These are phyloP conservation scores for Acacia crassicarpa DNA, from an alignment of 306 rosid species.

Conservation along the genomic window DNA sequence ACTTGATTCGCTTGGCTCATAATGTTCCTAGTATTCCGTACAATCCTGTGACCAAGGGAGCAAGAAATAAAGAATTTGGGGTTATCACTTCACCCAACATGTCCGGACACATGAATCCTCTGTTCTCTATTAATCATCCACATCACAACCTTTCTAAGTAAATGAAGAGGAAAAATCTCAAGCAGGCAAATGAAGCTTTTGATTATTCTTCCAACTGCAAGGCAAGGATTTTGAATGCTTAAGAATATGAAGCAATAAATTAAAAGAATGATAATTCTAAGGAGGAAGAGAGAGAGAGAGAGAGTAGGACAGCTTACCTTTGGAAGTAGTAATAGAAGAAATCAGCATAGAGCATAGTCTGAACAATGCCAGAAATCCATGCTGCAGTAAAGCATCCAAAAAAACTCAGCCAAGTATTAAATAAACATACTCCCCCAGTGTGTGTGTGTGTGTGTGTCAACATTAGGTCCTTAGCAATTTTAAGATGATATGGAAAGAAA, in stretches of 20 bases:
- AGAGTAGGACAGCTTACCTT: constrained; percentile 51
- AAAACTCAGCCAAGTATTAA: constrained; percentile 21
- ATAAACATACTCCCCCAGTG: too few species aligned
- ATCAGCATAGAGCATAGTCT: constrained; percentile 84
- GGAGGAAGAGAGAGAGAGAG: neutral
- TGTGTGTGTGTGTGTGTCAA: too few species aligned
- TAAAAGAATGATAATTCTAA: neutral
- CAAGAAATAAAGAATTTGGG: constrained; percentile 36
- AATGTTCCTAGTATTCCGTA: constrained; percentile 38
- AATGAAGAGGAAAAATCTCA: constrained; percentile 38
- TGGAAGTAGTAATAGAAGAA: constrained; percentile 90
- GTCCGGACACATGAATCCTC: constrained; percentile 33
- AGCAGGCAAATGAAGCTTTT: constrained; percentile 82
- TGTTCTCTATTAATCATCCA: constrained; percentile 29
- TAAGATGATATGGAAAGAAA: neutral
- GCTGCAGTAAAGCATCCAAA: constrained; percentile 52
- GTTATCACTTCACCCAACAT: constrained; percentile 30
- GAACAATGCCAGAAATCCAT: constrained; percentile 81
- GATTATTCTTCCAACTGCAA: constrained; percentile 88
- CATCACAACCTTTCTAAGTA: constrained; percentile 30
- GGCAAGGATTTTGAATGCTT: constrained; percentile 28
- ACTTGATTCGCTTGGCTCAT: constrained; percentile 21
- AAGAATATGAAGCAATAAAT: constrained; percentile 1
- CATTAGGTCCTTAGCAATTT: neutral
- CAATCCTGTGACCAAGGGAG: constrained; percentile 32